phyloP scores from a whole-genome alignment of 768 basidiomycete genomes.

The Podaxis pistillaris region DNA sequence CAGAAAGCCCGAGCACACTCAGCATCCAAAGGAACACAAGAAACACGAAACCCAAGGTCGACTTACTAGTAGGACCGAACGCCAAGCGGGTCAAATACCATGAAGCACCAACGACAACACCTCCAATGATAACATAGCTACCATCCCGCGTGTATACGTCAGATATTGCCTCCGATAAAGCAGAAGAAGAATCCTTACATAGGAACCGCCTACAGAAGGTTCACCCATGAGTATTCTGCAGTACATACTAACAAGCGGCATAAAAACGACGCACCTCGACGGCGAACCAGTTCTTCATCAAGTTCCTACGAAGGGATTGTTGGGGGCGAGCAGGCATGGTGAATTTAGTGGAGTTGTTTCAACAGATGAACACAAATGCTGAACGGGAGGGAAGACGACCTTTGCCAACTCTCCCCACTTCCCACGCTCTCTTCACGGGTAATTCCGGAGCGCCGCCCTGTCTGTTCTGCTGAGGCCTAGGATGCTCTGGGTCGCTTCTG shows the following conservation, averaged over 20 bases:
- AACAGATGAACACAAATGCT: constrained; percentile 5
- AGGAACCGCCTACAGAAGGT: constrained; percentile 41
- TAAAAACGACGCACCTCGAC: constrained; percentile 50
- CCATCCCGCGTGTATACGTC: neutral
- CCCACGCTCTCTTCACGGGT: constrained; percentile 31
- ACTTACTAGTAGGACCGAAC: constrained; percentile 51
- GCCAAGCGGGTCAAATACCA: constrained; percentile 73
- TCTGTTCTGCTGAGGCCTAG: neutral
- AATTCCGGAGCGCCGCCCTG: constrained; percentile 28
- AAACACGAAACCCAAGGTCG: neutral
- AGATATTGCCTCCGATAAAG: neutral
- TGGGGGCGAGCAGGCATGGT: constrained; percentile 21
- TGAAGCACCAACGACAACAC: constrained; percentile 52
- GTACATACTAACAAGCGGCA: neutral
- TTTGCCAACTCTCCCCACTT: constrained; percentile 21
- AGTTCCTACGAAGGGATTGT: constrained; percentile 32
- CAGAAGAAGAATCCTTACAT: constrained; percentile 35
- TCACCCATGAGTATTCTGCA: neutral
- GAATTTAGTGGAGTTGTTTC: constrained; percentile 6
- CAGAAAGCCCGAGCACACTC: neutral
- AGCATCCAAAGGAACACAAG: neutral
- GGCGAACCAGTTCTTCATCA: constrained; percentile 72
- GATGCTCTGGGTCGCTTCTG: too few species aligned
- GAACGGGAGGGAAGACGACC: constrained; percentile 1
- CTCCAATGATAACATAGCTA: constrained; percentile 52